These are phyloP conservation scores for Penicillium sp. DNA, from an alignment of 2,329 filamentous ascomycete genomes.

Conservation along the genomic window DNA sequence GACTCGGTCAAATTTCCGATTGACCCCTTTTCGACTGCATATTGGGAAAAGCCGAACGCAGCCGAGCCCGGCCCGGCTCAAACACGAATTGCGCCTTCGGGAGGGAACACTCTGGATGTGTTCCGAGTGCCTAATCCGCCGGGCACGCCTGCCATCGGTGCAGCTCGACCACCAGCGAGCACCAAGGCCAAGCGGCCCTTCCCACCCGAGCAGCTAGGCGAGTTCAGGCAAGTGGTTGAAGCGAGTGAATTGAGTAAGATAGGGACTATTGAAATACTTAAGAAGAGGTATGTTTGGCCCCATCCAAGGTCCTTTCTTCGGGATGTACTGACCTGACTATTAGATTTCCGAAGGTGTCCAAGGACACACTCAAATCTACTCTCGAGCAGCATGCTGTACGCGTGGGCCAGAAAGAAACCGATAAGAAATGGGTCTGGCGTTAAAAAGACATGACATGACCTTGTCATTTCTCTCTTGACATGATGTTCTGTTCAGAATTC, in stretches of 20 bases:
- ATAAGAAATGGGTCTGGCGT: slow-evolving; percentile 65
- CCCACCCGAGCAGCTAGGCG: slow-evolving; percentile 60
- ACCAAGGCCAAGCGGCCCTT: slow-evolving; percentile 50
- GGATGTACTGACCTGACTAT: slow-evolving; percentile 9
- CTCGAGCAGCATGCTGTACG: slow-evolving; percentile 67
- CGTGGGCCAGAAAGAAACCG: slow-evolving; percentile 61
- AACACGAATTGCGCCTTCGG: slow-evolving; percentile 10
- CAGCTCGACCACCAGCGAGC: slow-evolving; percentile 15
- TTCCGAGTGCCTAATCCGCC: slow-evolving; percentile 23
- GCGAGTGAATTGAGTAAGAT: slow-evolving; percentile 73
- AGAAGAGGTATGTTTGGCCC: slow-evolving; percentile 58
- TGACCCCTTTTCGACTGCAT: slow-evolving; percentile 79
- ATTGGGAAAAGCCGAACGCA: slow-evolving; percentile 63
- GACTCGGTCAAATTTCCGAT: slow-evolving; percentile 62
- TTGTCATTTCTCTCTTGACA: not conserved
- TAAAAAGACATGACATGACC: slow-evolving; percentile 20
- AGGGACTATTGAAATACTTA: slow-evolving; percentile 73
- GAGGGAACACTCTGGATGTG: slow-evolving; percentile 20
- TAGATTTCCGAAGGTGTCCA: slow-evolving; percentile 70
- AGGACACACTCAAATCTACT: slow-evolving; percentile 70
- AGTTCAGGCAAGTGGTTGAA: slow-evolving; percentile 71
- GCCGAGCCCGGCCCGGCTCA: slow-evolving; percentile 25
- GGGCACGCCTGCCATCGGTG: slow-evolving; percentile 15
- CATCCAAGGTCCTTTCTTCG: not conserved
- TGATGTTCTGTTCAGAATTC: not conserved